These are phyloP conservation scores for Pleurotus salmoneostramineus DNA, from an alignment of 768 basidiomycete species.

Conservation along the genomic window DNA sequence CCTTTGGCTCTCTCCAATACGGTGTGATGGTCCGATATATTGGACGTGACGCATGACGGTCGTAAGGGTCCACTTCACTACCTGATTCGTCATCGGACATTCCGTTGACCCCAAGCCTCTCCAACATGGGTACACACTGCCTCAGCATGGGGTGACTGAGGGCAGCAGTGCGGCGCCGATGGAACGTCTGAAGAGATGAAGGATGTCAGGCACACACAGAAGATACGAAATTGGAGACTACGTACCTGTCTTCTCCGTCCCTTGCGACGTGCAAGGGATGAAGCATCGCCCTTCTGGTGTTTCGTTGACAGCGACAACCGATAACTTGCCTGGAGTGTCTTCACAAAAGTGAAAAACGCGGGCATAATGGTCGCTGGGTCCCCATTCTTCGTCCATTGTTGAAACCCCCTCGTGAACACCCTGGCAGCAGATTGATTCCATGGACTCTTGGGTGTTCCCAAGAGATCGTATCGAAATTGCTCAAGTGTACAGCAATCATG, in stretches of 20 bases:
- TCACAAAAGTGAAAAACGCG: neutral
- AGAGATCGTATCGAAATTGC: neutral
- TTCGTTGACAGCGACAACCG: neutral
- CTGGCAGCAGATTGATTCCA: neutral
- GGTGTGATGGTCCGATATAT: no score
- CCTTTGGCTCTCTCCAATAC: no score
- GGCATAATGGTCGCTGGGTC: neutral
- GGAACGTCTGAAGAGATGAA: neutral
- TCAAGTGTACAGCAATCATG: neutral
- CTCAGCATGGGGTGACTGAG: slow-evolving; percentile 6
- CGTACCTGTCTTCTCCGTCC: neutral
- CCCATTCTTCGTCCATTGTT: neutral
- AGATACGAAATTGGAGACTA: no score
- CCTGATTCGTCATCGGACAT: slow-evolving; percentile 22
- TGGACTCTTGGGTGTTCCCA: neutral
- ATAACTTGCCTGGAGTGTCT: neutral
- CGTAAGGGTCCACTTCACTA: slow-evolving; percentile 3
- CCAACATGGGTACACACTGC: slow-evolving; percentile 12
- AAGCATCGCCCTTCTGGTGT: neutral
- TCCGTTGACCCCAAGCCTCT: slow-evolving; percentile 16
- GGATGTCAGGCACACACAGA: neutral
- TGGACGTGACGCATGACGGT: no score
- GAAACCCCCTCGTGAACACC: neutral
- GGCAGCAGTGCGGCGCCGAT: slow-evolving; percentile 3
- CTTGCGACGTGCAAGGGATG: neutral